phyloP scores from a whole-genome alignment of 2,329 filamentous ascomycete genomes.

The Orbilia quercus region DNA sequence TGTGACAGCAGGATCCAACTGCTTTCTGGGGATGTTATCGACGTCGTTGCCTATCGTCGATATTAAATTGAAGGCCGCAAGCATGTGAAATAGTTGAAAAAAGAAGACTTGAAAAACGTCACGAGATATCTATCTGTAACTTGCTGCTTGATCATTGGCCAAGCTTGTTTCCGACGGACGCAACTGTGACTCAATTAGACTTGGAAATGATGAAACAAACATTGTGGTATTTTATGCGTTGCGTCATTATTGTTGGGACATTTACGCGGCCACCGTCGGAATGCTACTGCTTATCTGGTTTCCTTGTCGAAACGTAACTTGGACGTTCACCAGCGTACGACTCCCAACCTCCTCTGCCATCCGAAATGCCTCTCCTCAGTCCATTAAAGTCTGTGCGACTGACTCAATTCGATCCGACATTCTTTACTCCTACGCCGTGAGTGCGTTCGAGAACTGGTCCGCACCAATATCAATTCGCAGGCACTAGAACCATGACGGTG shows the following conservation, averaged over 20 bases:
- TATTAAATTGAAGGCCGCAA: too few relatives aligned
- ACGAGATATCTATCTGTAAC: too few relatives aligned
- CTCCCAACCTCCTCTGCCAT: not conserved
- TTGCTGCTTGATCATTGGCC: too few relatives aligned
- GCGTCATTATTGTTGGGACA: conserved; percentile 20
- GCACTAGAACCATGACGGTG: conserved; percentile 36
- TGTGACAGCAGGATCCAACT: too few relatives aligned
- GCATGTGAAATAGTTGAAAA: too few relatives aligned
- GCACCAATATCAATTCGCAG: not conserved
- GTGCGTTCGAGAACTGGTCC: not conserved
- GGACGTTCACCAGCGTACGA: not conserved
- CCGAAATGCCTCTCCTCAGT: conserved; percentile 10
- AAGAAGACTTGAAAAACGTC: too few relatives aligned
- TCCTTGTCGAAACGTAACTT: conserved; percentile 5
- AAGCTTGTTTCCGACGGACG: too few relatives aligned
- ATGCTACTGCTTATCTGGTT: conserved; percentile 21
- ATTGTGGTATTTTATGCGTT: conserved; percentile 54
- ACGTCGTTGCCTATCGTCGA: too few relatives aligned
- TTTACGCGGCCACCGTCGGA: conserved; percentile 15
- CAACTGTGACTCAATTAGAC: too few relatives aligned
- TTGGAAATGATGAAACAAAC: not conserved
- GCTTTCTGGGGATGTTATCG: too few relatives aligned
- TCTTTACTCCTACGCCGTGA: not conserved
- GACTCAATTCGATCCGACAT: not conserved
- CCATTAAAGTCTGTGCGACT: conserved; percentile 10